Conservation (phyloP, 2,329 filamentous ascomycete species). For the Ceratocystis alfenasii region DNA sequence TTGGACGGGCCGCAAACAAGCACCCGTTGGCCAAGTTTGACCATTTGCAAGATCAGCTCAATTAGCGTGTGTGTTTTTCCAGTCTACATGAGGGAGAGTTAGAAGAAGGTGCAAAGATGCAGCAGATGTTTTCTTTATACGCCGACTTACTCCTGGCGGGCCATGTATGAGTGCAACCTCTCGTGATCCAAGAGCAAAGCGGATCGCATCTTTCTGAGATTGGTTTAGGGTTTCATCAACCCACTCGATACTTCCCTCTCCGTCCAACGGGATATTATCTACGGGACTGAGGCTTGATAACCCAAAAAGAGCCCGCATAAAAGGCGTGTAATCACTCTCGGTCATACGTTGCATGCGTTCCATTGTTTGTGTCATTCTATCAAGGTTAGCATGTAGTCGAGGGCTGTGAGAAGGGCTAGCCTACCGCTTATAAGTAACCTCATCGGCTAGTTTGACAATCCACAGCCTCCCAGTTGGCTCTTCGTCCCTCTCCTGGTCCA, state of each 20-base stretch:
- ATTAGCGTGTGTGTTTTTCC: slow-evolving; percentile 96
- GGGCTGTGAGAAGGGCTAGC: slow-evolving; percentile 13
- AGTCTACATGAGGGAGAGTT: slow-evolving; percentile 40
- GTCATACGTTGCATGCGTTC: slow-evolving; percentile 45
- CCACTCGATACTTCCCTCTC: slow-evolving; percentile 42
- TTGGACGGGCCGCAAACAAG: slow-evolving; percentile 96
- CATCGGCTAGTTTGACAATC: slow-evolving; percentile 56
- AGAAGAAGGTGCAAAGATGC: neutral
- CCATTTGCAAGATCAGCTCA: slow-evolving; percentile 83
- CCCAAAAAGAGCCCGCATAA: slow-evolving; percentile 53
- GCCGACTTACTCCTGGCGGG: slow-evolving; percentile 57
- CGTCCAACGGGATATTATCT: slow-evolving; percentile 24
- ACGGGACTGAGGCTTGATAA: slow-evolving; percentile 42
- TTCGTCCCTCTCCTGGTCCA: slow-evolving; percentile 44
- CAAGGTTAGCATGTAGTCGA: slow-evolving; percentile 24
- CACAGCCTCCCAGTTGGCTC: slow-evolving; percentile 42
- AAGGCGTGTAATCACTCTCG: slow-evolving; percentile 45
- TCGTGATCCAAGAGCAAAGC: slow-evolving; percentile 70
- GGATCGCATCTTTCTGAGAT: slow-evolving; percentile 55
- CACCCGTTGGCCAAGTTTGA: slow-evolving; percentile 59
- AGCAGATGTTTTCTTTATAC: no score
- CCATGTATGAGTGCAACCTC: slow-evolving; percentile 89
- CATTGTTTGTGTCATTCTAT: slow-evolving; percentile 50
- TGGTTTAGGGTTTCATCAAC: slow-evolving; percentile 51
- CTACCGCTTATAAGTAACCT: slow-evolving; percentile 51